Evolutionary conservation across 192 early-diverging fungal genomes (phyloP).

Genomic region (Martensiomyces pterosporus): DNA sequence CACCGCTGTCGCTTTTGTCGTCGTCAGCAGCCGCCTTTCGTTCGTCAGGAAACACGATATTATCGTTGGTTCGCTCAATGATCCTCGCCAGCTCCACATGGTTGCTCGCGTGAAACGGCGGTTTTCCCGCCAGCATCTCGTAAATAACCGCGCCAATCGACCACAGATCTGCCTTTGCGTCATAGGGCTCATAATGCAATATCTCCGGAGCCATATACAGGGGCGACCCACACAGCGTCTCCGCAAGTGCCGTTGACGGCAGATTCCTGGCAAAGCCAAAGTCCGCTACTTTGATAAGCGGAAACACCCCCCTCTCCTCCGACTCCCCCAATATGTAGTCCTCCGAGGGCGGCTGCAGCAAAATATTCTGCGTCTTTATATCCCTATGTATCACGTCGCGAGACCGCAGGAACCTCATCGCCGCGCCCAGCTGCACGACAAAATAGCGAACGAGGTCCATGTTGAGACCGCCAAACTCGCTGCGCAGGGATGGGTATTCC

Average conservation of each 20-base stretch:
- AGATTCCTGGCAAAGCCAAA: constrained; percentile 96
- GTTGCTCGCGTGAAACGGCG: constrained; percentile 90
- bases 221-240: constrained; percentile 95
- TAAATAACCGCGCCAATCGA: constrained; percentile 92
- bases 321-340: constrained; percentile 43
- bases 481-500: constrained; percentile 47
- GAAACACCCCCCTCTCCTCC: constrained; percentile 41
- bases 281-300: constrained; percentile 89
- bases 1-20: background rate
- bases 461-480: constrained; percentile 72
- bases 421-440: constrained; percentile 71
- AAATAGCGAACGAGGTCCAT: constrained; percentile 81
- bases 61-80: constrained; percentile 82
- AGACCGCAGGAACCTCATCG: constrained; percentile 82
- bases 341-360: constrained; percentile 61
- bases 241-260: constrained; percentile 77
- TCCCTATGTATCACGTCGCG: constrained; percentile 92
- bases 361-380: constrained; percentile 94
- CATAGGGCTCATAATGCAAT: constrained; percentile 85
- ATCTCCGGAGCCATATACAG: constrained; percentile 95
- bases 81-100: constrained; percentile 88
- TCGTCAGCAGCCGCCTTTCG: background rate
- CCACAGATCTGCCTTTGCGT: constrained; percentile 96
- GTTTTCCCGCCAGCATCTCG: constrained; percentile 87
- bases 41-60: constrained; percentile 85